A percentile compares a stretch with the other conserved stretches of the same genome.
These are phyloP conservation scores for Carex myosuroides DNA, from an alignment of 176 grass and related monocot genomes.

Conservation along the genomic window DNA sequence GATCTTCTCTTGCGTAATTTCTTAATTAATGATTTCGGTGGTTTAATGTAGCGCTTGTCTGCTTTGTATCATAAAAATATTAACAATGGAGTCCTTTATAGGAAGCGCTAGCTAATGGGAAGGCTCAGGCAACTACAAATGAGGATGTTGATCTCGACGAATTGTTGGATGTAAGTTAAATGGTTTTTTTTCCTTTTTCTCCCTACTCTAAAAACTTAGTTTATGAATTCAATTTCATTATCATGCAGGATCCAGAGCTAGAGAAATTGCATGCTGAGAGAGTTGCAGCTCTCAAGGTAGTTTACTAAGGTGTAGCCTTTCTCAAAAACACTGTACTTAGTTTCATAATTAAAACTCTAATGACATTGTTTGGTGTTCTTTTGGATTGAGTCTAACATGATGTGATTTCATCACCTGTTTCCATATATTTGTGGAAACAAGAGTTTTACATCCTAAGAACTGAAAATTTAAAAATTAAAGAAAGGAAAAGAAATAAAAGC, in stretches of 20 bases:
- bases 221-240: not conserved
- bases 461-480: too few relatives aligned
- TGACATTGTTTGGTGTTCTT: not conserved
- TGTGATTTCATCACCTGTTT: not conserved
- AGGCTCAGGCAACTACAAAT: conserved; percentile 53
- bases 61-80: not conserved
- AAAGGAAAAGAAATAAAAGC: too few relatives aligned
- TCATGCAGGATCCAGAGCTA: conserved; percentile 79
- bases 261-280: conserved; percentile 92
- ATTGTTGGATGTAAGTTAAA: conserved; percentile 80
- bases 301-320: not conserved
- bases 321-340: not conserved
- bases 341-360: not conserved
- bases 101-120: conserved; percentile 70
- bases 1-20: not conserved
- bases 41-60: not conserved
- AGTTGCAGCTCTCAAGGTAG: conserved; percentile 92
- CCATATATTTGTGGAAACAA: too few relatives aligned
- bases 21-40: not conserved
- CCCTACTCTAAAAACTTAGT: not conserved
- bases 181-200: not conserved
- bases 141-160: conserved; percentile 98
- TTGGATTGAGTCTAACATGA: not conserved
- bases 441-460: too few relatives aligned
- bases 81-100: conserved; percentile 18